These are phyloP conservation scores for Acacia acuminata DNA, from an alignment of 306 rosid species.

Conservation along the genomic window DNA sequence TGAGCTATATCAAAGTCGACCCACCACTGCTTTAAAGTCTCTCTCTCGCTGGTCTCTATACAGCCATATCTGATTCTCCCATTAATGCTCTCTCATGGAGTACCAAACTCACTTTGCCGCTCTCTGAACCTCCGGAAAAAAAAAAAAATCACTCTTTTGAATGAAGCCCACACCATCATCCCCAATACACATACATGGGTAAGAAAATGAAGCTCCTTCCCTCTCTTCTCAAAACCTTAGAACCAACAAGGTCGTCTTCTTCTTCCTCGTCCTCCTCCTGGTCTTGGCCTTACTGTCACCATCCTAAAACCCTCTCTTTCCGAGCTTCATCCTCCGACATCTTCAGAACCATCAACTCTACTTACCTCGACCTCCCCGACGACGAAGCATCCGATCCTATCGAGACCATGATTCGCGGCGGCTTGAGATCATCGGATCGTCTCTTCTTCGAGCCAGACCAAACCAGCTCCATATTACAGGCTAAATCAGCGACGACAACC, in stretches of 20 bases:
- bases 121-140: conserved; percentile 23
- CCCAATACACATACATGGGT: conserved; percentile 14
- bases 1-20: not conserved
- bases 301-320: conserved; percentile 78
- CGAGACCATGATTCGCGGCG: conserved; percentile 57
- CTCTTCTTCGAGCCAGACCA: conserved; percentile 63
- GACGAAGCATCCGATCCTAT: conserved; percentile 32
- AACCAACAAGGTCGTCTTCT: conserved; percentile 24
- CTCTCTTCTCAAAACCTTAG: conserved; percentile 47
- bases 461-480: conserved; percentile 51
- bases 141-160: not conserved
- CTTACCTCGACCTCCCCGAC: conserved; percentile 37
- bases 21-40: conserved; percentile 30
- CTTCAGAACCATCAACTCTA: conserved; percentile 52
- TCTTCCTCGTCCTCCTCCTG: conserved; percentile 23
- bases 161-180: conserved; percentile 10
- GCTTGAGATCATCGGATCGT: conserved; percentile 68
- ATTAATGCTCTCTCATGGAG: conserved; percentile 42
- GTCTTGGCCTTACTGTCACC: conserved; percentile 76
- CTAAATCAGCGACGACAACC: conserved; percentile 10
- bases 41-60: not conserved
- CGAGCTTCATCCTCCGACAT: conserved; percentile 33
- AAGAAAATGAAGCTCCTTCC: conserved; percentile 69
- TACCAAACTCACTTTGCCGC: not conserved
- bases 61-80: conserved; percentile 39